Conservation (phyloP, 2,329 filamentous ascomycete species). For the Xylaria sp. region DNA sequence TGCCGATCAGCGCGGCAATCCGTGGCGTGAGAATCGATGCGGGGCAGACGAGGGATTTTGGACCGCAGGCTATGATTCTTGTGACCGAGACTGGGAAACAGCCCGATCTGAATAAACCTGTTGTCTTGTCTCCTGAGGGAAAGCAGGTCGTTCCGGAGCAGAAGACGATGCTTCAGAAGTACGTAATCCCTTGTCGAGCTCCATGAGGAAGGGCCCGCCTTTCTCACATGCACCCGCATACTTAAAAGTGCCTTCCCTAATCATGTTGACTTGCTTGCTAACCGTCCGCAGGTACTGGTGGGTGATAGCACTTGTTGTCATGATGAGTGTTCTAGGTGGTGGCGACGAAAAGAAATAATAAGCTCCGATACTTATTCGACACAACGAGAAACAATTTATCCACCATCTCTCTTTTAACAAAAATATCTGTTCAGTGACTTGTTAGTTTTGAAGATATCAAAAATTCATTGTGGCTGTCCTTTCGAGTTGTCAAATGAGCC, state of each 20-base stretch:
- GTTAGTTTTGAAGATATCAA: conserved; percentile 9
- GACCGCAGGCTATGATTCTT: conserved; percentile 65
- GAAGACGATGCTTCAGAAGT: conserved; percentile 76
- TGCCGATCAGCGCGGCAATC: conserved; percentile 61
- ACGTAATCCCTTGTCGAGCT: conserved; percentile 46
- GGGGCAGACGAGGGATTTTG: conserved; percentile 72
- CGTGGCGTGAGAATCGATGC: conserved; percentile 70
- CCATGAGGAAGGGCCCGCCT: background rate
- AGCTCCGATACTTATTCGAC: conserved; percentile 28
- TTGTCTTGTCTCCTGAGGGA: conserved; percentile 69
- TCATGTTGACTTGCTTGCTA: conserved; percentile 45
- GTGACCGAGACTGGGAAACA: conserved; percentile 60
- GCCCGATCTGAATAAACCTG: conserved; percentile 70
- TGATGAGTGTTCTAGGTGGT: conserved; percentile 65
- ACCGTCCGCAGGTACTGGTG: conserved; percentile 70
- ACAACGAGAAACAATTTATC: background rate
- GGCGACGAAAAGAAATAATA: conserved; percentile 62
- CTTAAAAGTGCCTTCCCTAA: background rate
- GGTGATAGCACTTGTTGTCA: conserved; percentile 63
- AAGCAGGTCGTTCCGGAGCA: conserved; percentile 67
- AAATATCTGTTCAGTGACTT: conserved; percentile 14
- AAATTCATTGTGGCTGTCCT: background rate
- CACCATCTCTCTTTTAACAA: background rate
- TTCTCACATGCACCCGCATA: background rate
- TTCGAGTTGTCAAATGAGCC: background rate